phyloP scores from a whole-genome alignment of 176 grass and related monocot genomes.

The Aegilops sharonensis region DNA sequence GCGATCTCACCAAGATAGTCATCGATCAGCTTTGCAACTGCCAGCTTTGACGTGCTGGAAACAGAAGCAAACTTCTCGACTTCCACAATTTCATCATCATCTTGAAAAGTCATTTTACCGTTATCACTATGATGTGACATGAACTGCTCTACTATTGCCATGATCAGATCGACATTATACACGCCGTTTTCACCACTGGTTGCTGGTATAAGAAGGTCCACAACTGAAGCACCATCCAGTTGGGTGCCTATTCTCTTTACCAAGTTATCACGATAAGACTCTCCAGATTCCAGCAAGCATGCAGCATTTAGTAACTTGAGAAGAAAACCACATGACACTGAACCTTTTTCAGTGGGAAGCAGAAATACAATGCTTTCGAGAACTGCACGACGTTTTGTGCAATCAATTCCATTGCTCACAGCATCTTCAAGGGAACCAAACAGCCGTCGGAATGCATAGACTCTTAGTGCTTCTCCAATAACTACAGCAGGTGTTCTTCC shows the following conservation, averaged over 20 bases:
- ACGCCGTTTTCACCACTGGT: constrained; percentile 14
- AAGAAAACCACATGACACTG: constrained; percentile 85
- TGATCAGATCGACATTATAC: constrained; percentile 66
- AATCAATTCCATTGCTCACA: constrained; percentile 54
- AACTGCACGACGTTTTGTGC: constrained; percentile 32
- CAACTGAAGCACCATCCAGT: constrained; percentile 81
- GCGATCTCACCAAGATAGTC: constrained; percentile 89
- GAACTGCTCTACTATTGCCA: constrained; percentile 73
- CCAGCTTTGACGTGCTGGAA: constrained; percentile 48
- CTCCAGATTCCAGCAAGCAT: constrained; percentile 61
- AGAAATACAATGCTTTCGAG: constrained; percentile 72
- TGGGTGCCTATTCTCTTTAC: constrained; percentile 73
- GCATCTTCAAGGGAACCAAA: constrained; percentile 63
- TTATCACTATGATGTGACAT: constrained; percentile 37
- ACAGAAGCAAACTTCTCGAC: constrained; percentile 43
- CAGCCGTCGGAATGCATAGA: constrained; percentile 67
- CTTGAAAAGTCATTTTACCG: constrained; percentile 31
- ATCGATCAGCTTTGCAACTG: constrained; percentile 80
- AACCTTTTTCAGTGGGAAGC: constrained; percentile 59
- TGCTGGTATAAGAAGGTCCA: constrained; percentile 73
- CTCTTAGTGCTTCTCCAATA: constrained; percentile 86
- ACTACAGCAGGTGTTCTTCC: constrained; percentile 48
- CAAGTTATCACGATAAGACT: constrained; percentile 39
- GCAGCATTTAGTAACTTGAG: constrained; percentile 80
- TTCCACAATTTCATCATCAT: constrained; percentile 70